Conservation (phyloP, 805 yeast genomes). For the Starmerella roubikii region DNA sequence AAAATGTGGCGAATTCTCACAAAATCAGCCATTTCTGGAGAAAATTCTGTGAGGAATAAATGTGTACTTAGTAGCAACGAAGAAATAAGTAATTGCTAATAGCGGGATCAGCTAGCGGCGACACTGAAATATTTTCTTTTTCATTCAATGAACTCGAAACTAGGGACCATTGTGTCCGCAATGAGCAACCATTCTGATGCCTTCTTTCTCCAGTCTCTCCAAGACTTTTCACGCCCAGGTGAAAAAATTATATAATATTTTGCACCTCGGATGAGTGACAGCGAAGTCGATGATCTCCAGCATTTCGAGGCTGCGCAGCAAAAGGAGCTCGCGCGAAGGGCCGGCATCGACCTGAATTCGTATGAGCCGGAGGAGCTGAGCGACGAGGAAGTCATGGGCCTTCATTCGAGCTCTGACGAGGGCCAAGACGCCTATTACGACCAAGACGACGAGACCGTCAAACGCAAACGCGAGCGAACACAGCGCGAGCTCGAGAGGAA, state of each 20-base stretch:
- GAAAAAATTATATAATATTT: neutral
- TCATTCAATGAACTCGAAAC: no score
- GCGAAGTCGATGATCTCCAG: slow-evolving; percentile 19
- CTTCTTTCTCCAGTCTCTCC: no score
- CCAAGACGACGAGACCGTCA: slow-evolving; percentile 29
- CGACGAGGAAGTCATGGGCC: slow-evolving; percentile 45
- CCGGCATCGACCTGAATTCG: slow-evolving; percentile 11
- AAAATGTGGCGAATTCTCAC: no score
- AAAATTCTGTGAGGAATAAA: no score
- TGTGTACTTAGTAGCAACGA: no score
- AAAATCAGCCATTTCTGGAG: no score
- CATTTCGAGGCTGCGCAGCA: slow-evolving; percentile 13
- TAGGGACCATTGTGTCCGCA: no score
- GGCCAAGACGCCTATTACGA: slow-evolving; percentile 37
- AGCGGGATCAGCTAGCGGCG: no score
- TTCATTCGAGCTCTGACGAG: slow-evolving; percentile 23
- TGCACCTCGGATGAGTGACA: slow-evolving; percentile 6
- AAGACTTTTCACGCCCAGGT: no score
- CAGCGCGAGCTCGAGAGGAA: slow-evolving; percentile 18
- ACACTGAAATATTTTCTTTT: no score
- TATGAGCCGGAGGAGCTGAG: slow-evolving; percentile 28
- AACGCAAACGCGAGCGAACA: slow-evolving; percentile 14
- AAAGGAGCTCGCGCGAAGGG: slow-evolving; percentile 9
- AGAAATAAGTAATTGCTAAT: no score
- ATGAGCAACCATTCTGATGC: no score